Evolutionary conservation across 768 basidiomycete genomes (phyloP), one percentile per base, ranked within the genome.

Genomic region (Cyclocybe cylindracea): DNA sequence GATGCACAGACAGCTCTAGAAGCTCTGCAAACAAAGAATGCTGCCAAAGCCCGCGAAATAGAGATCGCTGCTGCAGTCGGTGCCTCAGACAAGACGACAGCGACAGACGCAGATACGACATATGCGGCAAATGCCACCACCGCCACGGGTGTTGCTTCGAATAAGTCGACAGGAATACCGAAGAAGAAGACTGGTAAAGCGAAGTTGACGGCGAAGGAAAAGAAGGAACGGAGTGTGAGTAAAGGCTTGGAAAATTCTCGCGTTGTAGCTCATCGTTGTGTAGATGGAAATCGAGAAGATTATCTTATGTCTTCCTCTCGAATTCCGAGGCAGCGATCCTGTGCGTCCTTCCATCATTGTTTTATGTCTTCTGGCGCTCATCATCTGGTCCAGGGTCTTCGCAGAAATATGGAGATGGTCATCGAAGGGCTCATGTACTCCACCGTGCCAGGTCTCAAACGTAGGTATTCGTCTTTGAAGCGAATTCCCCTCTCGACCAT

Each of bases 301-400:
- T 11, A 78, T 95, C 11, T 78, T 85, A 19, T 83, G 80, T 48
- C 74, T 96, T 35, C 94, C 94, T 0, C 76, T 98, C 10, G 94
- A 96, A 68, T 98, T 94, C 65, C 81, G 94, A 18, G 94, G 94
- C 7, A 87, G 77, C 57, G 91, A 96, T 69, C 87, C 89, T 2
- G 92, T 91, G 63, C 49, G 88, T 74, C 44, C 14, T n/a, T 18
- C 24, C n/a, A 16, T 35, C 14, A 39, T 34, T 36, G 40, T 19
- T 40, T 18, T 3, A 8, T 33, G 1, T 14, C 7, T 18, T 29
- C 19, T 54, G 18, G n/a, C 24, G 10, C 36, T 55, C 46, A 6
- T 44, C 50, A 35, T 39, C 29, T 35, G 6, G 36, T 43, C 7
- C 57, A 94, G 87, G 81, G 77, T 48, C 73, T 94, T 37, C 84